These are phyloP conservation scores for Globisporangium parvum DNA, from an alignment of 352 stramenopile species.

Conservation along the genomic window DNA sequence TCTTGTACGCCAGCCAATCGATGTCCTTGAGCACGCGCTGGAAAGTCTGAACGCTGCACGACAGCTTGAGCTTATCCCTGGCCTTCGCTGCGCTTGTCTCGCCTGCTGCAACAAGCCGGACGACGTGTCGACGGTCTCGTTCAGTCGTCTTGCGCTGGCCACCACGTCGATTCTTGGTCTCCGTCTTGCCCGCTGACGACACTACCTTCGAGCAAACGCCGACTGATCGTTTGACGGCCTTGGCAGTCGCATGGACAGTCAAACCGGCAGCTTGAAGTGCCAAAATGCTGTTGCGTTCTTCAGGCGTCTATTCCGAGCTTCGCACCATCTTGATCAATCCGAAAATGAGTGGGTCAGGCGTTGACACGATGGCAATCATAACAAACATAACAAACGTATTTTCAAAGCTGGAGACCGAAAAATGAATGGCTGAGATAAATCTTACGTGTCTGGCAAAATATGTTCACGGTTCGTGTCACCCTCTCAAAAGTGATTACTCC, in stretches of 20 bases:
- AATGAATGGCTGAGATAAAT: no score
- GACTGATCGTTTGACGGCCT: background rate
- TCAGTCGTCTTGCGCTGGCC: background rate
- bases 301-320: background rate
- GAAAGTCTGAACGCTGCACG: background rate
- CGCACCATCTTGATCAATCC: background rate
- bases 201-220: background rate
- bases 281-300: background rate
- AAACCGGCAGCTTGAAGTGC: no score
- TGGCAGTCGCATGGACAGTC: background rate
- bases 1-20: constrained; percentile 5
- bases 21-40: constrained; percentile 3
- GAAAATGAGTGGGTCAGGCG: background rate
- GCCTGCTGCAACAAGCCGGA: background rate
- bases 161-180: background rate
- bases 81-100: background rate
- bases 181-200: background rate
- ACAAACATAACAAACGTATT: background rate
- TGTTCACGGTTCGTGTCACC: no score
- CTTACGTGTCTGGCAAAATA: no score
- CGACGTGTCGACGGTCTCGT: background rate
- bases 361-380: background rate
- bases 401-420: no score
- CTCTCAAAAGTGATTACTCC: no score
- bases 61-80: constrained; percentile 1